Percentiles rank a stretch among this genome's conserved stretches.
These are phyloP conservation scores for Apiospora aurea DNA, from an alignment of 2,329 filamentous ascomycete genomes.

Conservation along the genomic window DNA sequence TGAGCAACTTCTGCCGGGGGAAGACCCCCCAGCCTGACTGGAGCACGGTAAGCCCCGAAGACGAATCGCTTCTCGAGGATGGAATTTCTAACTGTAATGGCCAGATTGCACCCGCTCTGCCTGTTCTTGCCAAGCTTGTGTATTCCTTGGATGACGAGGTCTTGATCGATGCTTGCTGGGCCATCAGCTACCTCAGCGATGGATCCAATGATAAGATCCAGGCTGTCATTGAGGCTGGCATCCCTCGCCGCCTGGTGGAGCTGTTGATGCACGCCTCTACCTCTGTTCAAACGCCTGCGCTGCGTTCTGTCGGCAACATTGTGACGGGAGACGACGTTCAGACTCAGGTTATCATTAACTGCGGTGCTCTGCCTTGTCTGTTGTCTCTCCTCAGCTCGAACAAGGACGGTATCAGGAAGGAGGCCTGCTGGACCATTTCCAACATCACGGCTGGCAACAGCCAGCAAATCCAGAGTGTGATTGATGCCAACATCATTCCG, in stretches of 20 bases:
- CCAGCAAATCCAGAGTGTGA: constrained; percentile 93
- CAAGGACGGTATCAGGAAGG: constrained; percentile 98
- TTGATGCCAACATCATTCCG: constrained; percentile 96
- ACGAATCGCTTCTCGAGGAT: constrained; percentile 13
- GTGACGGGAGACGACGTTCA: constrained; percentile 98
- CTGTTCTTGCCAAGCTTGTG: constrained; percentile 94
- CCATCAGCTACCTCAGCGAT: constrained; percentile 97
- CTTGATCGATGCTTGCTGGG: constrained; percentile 98
- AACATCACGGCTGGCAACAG: constrained; percentile 99
- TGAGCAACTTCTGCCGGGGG: constrained; percentile 99
- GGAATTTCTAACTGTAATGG: constrained; percentile 25
- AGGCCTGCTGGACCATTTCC: constrained; percentile 99
- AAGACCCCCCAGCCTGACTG: constrained; percentile 99
- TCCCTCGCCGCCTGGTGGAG: constrained; percentile 94
- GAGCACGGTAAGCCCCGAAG: constrained; percentile 75
- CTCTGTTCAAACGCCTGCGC: constrained; percentile 95
- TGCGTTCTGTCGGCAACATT: constrained; percentile 97
- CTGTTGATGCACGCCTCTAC: constrained; percentile 98
- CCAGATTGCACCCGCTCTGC: constrained; percentile 92
- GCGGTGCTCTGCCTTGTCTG: constrained; percentile 89
- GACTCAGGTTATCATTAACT: constrained; percentile 99
- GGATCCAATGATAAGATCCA: constrained; percentile 99
- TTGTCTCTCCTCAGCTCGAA: constrained; percentile 92
- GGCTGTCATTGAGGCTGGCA: constrained; percentile 97
- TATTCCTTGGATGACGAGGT: constrained; percentile 99